A percentile compares a stretch with the other conserved stretches of the same genome.
Conservation (phyloP, 1,284 basidiomycete species). For the Tetrapyrgos nigripes region DNA sequence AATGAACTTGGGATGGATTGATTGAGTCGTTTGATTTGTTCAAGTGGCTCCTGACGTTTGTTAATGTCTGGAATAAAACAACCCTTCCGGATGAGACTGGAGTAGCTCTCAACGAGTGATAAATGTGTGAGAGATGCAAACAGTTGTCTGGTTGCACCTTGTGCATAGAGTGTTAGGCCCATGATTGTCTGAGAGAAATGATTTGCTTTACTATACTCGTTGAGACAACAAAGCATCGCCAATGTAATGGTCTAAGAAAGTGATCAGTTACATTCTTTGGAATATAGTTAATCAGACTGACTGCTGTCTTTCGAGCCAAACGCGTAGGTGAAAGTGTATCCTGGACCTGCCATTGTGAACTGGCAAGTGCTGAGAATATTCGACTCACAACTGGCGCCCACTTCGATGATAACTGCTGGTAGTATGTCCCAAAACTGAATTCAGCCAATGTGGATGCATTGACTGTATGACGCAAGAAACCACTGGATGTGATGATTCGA, state of each 20-base stretch:
- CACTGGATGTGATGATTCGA: not conserved
- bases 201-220: slow-evolving; percentile 38
- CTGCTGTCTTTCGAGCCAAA: not conserved
- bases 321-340: not conserved
- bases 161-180: slow-evolving; percentile 39
- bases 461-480: not conserved
- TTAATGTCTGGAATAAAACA: no score
- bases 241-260: slow-evolving; percentile 19
- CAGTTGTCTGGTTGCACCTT: slow-evolving; percentile 34
- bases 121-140: slow-evolving; percentile 33
- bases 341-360: not conserved
- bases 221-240: slow-evolving; percentile 24
- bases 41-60: no score
- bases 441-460: not conserved
- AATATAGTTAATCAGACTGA: not conserved
- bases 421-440: slow-evolving; percentile 1
- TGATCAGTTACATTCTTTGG: not conserved
- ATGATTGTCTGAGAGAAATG: slow-evolving; percentile 31
- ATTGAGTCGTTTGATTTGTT: no score
- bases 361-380: slow-evolving; percentile 4
- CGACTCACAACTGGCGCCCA: not conserved
- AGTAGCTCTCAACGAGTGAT: slow-evolving; percentile 34
- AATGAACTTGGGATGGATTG: no score
- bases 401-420: not conserved
- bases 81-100: slow-evolving; percentile 19